These are phyloP conservation scores for Pseudognaphalium luteoalbum DNA, from an alignment of 129 eudicot species.

Conservation along the genomic window DNA sequence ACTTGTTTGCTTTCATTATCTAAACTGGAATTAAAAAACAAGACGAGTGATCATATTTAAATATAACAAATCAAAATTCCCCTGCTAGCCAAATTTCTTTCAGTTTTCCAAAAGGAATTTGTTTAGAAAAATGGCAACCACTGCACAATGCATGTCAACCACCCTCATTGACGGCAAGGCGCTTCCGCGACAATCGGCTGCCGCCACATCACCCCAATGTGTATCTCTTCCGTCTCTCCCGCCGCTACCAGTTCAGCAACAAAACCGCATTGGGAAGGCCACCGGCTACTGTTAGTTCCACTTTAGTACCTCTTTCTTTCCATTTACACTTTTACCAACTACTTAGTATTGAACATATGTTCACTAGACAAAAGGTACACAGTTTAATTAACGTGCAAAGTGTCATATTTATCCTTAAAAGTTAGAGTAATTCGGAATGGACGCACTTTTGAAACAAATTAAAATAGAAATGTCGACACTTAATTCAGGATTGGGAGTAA, in stretches of 20 bases:
- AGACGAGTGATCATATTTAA: constrained; percentile 12
- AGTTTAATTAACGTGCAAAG: neutral
- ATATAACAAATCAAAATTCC: constrained; percentile 19
- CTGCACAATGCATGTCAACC: constrained; percentile 57
- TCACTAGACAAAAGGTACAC: neutral
- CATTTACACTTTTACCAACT: neutral
- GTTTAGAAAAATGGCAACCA: constrained; percentile 48
- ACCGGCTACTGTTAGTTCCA: constrained; percentile 61
- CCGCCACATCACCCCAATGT: constrained; percentile 54
- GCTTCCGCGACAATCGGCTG: constrained; percentile 48
- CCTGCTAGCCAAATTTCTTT: constrained; percentile 4
- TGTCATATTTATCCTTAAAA: too few relatives aligned
- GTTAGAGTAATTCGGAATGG: too few relatives aligned
- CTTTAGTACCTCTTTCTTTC: neutral
- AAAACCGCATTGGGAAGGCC: constrained; percentile 54
- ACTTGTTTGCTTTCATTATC: constrained; percentile 19
- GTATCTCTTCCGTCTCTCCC: constrained; percentile 62
- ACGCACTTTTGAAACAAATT: neutral
- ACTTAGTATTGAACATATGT: too few relatives aligned
- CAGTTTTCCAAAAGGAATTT: neutral
- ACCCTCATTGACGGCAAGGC: constrained; percentile 45
- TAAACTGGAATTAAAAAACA: constrained; percentile 8
- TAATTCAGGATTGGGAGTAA: too few relatives aligned
- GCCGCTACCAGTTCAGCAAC: constrained; percentile 42
- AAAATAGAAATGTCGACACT: too few relatives aligned